Conservation (phyloP, 768 basidiomycete species). For the Crucibulum laeve region DNA sequence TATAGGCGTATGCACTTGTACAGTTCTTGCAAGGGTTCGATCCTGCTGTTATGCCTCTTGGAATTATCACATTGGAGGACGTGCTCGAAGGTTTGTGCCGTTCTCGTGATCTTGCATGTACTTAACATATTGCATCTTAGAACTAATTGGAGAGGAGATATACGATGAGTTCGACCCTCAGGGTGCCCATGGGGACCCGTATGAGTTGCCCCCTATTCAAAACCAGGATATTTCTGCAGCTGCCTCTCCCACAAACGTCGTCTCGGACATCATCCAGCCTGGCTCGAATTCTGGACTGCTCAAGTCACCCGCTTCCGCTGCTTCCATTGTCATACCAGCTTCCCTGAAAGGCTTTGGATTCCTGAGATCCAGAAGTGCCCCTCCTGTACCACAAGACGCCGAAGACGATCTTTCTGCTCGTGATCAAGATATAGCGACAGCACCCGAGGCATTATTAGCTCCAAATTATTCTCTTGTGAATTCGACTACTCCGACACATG, state of each 20-base stretch:
- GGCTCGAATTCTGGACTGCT: conserved; percentile 19
- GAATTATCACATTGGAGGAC: conserved; percentile 92
- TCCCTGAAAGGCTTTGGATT: conserved; percentile 46
- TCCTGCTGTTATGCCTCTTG: conserved; percentile 78
- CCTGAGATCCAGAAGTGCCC: conserved; percentile 53
- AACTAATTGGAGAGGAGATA: conserved; percentile 90
- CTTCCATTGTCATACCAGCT: conserved; percentile 24
- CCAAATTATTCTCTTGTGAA: neutral
- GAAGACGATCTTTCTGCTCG: conserved; percentile 8
- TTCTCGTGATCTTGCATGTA: neutral
- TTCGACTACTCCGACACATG: neutral
- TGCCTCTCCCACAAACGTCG: neutral
- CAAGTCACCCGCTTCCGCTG: conserved; percentile 4
- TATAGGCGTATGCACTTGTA: neutral
- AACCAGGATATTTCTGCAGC: conserved; percentile 4
- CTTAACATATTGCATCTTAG: conserved; percentile 28
- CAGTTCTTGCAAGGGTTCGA: conserved; percentile 82
- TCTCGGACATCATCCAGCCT: conserved; percentile 8
- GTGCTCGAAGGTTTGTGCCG: conserved; percentile 70
- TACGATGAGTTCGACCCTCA: conserved; percentile 87
- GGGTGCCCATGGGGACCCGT: conserved; percentile 56
- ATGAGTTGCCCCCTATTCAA: conserved; percentile 22
- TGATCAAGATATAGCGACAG: conserved; percentile 5
- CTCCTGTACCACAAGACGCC: conserved; percentile 44
- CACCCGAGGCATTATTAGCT: conserved; percentile 11